Evolutionary conservation across 2,329 filamentous ascomycete genomes (phyloP).

Genomic region (Claviceps sorghi): DNA sequence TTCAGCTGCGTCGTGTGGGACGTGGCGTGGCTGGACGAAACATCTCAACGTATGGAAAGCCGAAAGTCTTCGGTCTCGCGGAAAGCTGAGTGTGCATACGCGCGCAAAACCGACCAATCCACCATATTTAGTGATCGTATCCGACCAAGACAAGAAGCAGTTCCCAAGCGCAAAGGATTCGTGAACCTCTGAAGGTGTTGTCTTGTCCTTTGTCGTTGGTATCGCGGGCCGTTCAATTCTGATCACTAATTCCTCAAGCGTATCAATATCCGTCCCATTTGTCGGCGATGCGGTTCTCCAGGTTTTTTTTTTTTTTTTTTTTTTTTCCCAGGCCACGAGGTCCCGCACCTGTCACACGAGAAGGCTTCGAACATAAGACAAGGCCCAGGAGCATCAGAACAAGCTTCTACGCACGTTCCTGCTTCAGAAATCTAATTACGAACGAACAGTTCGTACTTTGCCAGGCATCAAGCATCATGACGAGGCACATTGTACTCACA

Average conservation of each 20-base stretch:
- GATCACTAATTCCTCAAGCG: background rate
- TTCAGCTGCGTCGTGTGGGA: background rate
- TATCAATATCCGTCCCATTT: background rate
- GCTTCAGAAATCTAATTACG: background rate
- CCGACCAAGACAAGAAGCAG: background rate
- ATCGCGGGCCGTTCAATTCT: background rate
- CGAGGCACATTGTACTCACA: background rate
- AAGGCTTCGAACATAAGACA: background rate
- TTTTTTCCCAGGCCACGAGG: background rate
- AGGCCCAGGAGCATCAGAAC: background rate
- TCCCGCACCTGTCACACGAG: background rate
- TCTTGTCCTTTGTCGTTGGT: background rate
- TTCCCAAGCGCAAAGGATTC: background rate
- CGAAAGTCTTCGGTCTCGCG: conserved; percentile 8
- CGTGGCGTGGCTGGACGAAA: background rate
- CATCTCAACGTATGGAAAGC: background rate
- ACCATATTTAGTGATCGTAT: background rate
- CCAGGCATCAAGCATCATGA: background rate
- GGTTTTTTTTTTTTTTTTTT: background rate
- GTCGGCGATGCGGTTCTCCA: background rate
- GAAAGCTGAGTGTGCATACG: background rate
- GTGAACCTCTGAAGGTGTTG: background rate
- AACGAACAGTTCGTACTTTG: background rate
- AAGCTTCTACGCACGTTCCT: background rate
- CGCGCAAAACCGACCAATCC: background rate